Conservation (phyloP, 2,329 filamentous ascomycete genomes). For the Aspergillus fumigatus region DNA sequence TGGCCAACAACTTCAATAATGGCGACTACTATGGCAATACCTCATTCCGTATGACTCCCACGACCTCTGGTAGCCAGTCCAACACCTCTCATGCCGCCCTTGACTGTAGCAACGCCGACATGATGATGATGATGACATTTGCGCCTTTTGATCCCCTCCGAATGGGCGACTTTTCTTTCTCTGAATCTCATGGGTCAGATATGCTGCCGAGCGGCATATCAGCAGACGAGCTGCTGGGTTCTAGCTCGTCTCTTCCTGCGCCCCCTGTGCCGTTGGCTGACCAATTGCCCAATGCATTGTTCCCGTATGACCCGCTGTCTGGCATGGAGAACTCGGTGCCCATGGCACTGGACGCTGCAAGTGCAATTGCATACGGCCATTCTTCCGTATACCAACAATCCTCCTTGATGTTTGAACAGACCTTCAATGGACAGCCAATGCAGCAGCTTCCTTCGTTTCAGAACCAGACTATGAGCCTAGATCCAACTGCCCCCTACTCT, state of each 20-base stretch:
- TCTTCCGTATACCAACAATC: slow-evolving; percentile 19
- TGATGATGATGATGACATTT: slow-evolving; percentile 10
- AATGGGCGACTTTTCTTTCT: slow-evolving; percentile 10
- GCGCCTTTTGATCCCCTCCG: slow-evolving; percentile 8
- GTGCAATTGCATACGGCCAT: slow-evolving; percentile 20
- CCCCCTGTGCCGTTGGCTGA: slow-evolving; percentile 8
- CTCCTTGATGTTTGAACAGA: slow-evolving; percentile 13
- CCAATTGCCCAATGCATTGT: slow-evolving; percentile 22
- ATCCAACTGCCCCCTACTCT: slow-evolving; percentile 7
- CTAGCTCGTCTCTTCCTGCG: slow-evolving; percentile 12
- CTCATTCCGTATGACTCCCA: neutral
- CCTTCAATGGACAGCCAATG: slow-evolving; percentile 4
- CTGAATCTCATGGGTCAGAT: slow-evolving; percentile 5
- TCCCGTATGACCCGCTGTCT: slow-evolving; percentile 22
- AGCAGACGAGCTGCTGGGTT: slow-evolving; percentile 12
- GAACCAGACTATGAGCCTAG: slow-evolving; percentile 9
- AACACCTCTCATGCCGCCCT: slow-evolving; percentile 1
- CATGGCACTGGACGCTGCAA: slow-evolving; percentile 17
- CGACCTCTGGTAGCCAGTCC: slow-evolving; percentile 6
- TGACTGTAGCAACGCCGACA: slow-evolving; percentile 7
- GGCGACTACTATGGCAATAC: slow-evolving; percentile 9
- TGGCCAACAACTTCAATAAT: slow-evolving; percentile 8
- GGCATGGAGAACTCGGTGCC: slow-evolving; percentile 13
- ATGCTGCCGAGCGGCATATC: slow-evolving; percentile 5
- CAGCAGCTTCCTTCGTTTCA: slow-evolving; percentile 4